These are phyloP conservation scores for Boletales sp. DNA, from an alignment of 768 basidiomycete genomes.

Conservation along the genomic window DNA sequence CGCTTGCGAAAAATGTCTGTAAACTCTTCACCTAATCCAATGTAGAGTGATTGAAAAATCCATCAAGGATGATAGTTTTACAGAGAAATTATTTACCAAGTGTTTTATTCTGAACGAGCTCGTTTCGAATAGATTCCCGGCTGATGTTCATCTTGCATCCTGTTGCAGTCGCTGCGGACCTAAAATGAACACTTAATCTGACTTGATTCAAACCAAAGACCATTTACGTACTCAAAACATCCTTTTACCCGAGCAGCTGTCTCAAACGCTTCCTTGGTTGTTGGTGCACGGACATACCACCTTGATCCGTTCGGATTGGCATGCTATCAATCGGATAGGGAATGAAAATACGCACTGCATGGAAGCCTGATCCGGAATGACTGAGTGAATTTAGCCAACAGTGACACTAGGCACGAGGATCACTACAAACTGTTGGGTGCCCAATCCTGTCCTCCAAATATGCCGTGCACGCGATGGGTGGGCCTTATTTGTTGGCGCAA, in stretches of 20 bases:
- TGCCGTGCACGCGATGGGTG: constrained; percentile 74
- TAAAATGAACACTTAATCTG: constrained; percentile 19
- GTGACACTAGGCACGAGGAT: neutral
- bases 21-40: constrained; percentile 55
- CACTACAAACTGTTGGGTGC: constrained; percentile 56
- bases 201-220: neutral
- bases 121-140: constrained; percentile 35
- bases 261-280: constrained; percentile 53
- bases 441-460: constrained; percentile 76
- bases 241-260: constrained; percentile 58
- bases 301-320: constrained; percentile 29
- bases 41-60: no score
- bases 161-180: constrained; percentile 65
- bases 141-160: constrained; percentile 53
- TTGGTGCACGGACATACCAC: constrained; percentile 74
- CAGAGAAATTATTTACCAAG: no score
- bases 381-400: constrained; percentile 32
- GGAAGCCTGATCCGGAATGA: constrained; percentile 78
- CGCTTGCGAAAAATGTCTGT: constrained; percentile 54
- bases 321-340: neutral
- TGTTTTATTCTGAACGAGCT: constrained; percentile 21
- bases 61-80: no score
- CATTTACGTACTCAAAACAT: constrained; percentile 61
- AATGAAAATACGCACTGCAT: constrained; percentile 50
- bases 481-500: constrained; percentile 82